These are phyloP conservation scores for Drosera capensis DNA, from an alignment of 148 eudicot species.

Conservation along the genomic window DNA sequence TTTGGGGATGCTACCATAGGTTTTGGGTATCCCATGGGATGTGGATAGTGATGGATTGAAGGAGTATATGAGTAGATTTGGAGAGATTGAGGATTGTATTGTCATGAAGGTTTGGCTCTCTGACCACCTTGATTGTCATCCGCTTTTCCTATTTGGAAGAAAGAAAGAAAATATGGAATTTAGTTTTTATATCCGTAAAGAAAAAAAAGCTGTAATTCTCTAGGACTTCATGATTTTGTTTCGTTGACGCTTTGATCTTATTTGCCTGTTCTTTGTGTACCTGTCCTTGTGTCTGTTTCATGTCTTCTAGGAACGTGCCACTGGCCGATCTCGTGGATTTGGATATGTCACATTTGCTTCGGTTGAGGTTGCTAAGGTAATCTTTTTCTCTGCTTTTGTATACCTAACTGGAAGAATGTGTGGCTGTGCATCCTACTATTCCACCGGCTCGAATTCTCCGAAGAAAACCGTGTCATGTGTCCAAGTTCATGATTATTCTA, in stretches of 20 bases:
- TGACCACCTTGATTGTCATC: too few species aligned
- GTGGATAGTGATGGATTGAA: conserved; percentile 81
- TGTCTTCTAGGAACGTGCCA: background rate
- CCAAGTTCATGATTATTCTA: background rate
- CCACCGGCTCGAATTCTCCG: too few species aligned
- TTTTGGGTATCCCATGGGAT: conserved; percentile 97
- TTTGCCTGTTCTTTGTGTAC: conserved; percentile 3
- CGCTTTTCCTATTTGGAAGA: too few species aligned
- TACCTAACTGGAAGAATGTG: background rate
- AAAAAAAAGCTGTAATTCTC: too few species aligned
- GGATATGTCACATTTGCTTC: background rate
- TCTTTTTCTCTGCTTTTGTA: background rate
- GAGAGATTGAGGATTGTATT: conserved; percentile 89
- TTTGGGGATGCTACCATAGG: conserved; percentile 22
- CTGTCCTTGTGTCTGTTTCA: background rate
- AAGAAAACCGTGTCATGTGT: too few species aligned
- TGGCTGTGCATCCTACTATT: background rate
- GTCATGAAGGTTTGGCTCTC: conserved; percentile 99
- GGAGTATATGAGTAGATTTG: conserved; percentile 84
- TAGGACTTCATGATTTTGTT: too few species aligned
- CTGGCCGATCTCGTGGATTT: background rate
- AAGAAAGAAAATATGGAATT: too few species aligned
- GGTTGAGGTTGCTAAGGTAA: background rate
- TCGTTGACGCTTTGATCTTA: too few species aligned
- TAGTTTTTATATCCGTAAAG: too few species aligned